Conservation (phyloP, 2,329 filamentous ascomycete species). For the Verticillium isaacii region DNA sequence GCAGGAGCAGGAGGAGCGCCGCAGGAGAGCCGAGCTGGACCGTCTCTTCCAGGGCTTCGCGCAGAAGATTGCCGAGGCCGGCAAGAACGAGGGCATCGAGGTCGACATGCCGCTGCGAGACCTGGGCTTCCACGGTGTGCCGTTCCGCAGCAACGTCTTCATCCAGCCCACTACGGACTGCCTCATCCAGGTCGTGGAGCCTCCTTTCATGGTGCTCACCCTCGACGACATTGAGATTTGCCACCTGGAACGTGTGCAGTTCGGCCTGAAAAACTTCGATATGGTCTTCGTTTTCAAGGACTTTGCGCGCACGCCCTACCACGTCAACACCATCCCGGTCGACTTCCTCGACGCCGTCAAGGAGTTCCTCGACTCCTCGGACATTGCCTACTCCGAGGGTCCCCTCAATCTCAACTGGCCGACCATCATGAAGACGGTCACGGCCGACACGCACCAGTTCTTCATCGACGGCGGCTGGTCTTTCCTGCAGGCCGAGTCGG, state of each 20-base stretch:
- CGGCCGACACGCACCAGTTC: constrained; percentile 88
- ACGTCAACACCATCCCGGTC: constrained; percentile 97
- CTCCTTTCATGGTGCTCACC: constrained; percentile 92
- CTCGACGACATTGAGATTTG: constrained; percentile 95
- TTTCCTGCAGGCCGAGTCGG: constrained; percentile 83
- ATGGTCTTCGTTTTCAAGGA: constrained; percentile 98
- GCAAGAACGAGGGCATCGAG: constrained; percentile 82
- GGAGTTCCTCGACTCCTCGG: constrained; percentile 93
- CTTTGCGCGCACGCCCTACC: constrained; percentile 81
- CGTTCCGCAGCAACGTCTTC: constrained; percentile 90
- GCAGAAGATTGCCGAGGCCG: constrained; percentile 95
- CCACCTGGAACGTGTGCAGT: constrained; percentile 91
- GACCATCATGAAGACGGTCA: constrained; percentile 99
- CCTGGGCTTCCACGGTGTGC: constrained; percentile 93
- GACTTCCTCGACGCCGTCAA: constrained; percentile 93
- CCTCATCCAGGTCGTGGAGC: constrained; percentile 92
- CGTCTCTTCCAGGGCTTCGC: constrained; percentile 94
- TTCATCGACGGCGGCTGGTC: constrained; percentile 94
- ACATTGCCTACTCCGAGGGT: constrained; percentile 91
- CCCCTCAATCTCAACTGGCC: constrained; percentile 98
- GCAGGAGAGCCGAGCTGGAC: constrained; percentile 86
- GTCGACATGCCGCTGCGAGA: constrained; percentile 97
- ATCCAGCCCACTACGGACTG: constrained; percentile 97
- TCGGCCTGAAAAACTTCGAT: constrained; percentile 98
- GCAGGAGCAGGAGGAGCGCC: constrained; percentile 93